Conservation (phyloP, 768 basidiomycete genomes). For the Asterophora parasitica region DNA sequence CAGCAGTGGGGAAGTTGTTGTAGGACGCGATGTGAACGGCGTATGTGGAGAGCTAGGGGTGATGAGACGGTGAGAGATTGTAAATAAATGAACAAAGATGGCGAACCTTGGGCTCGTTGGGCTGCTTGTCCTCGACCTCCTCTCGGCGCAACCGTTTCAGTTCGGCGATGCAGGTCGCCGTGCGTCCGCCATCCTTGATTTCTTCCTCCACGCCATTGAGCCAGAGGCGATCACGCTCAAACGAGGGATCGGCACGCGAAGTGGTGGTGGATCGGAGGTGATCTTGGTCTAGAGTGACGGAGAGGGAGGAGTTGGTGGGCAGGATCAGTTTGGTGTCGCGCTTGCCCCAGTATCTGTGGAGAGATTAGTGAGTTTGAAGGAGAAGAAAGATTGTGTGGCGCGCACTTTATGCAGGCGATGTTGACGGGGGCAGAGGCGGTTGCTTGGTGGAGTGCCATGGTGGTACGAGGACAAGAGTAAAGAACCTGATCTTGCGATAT, state of each 20-base stretch:
- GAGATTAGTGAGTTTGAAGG: conserved; percentile 1
- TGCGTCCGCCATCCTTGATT: conserved; percentile 76
- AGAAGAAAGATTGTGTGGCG: conserved; percentile 4
- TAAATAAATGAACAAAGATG: background rate
- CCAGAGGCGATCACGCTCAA: conserved; percentile 81
- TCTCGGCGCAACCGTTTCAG: conserved; percentile 73
- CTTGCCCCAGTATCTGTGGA: conserved; percentile 93
- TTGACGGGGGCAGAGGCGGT: conserved; percentile 93
- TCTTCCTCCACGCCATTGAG: conserved; percentile 90
- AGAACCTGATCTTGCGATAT: conserved; percentile 5
- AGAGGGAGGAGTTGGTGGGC: conserved; percentile 97
- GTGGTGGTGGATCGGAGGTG: conserved; percentile 93
- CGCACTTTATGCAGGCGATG: conserved; percentile 96
- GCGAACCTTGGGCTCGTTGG: conserved; percentile 63
- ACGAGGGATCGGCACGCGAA: conserved; percentile 75
- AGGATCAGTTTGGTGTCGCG: conserved; percentile 92
- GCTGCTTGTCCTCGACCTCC: conserved; percentile 65
- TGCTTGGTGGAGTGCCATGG: conserved; percentile 70
- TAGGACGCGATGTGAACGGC: conserved; percentile 86
- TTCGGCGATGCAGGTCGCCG: conserved; percentile 81
- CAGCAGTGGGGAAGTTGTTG: conserved; percentile 99
- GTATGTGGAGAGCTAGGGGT: conserved; percentile 57
- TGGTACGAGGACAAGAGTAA: conserved; percentile 19
- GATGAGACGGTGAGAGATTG: background rate
- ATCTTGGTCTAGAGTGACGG: conserved; percentile 95